phyloP scores from a whole-genome alignment of 2,329 filamentous ascomycete genomes.

The Dactylellina haptotyla region DNA sequence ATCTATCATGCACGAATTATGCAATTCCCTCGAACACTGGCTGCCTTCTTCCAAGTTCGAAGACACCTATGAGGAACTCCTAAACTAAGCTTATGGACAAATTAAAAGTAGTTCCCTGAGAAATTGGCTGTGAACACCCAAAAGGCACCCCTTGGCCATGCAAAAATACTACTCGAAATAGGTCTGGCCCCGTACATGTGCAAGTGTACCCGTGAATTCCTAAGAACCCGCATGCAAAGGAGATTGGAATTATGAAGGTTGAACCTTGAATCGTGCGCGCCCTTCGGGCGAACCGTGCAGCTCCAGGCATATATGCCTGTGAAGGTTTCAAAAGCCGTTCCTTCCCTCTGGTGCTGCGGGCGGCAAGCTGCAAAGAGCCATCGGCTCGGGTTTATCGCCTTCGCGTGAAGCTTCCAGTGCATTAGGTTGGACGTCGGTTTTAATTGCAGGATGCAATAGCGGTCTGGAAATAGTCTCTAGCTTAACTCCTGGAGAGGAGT shows the following conservation, averaged over 20 bases:
- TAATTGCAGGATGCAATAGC: neutral
- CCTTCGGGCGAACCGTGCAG: slow-evolving; percentile 28
- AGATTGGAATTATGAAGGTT: slow-evolving; percentile 9
- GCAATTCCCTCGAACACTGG: slow-evolving; percentile 48
- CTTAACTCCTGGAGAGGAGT: no score
- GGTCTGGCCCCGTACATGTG: slow-evolving; percentile 29
- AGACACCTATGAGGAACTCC: neutral
- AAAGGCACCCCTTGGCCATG: no score
- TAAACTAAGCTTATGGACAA: no score
- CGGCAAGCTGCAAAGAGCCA: slow-evolving; percentile 16
- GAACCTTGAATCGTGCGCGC: slow-evolving; percentile 33
- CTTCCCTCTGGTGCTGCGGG: no score
- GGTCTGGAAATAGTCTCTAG: no score
- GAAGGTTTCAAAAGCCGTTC: neutral
- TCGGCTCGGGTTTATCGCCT: slow-evolving; percentile 17
- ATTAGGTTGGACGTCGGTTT: neutral
- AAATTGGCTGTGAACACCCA: no score
- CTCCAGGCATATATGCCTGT: neutral
- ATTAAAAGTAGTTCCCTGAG: no score
- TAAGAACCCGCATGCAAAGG: slow-evolving; percentile 16
- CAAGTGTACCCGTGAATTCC: slow-evolving; percentile 30
- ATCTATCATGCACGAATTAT: slow-evolving; percentile 44
- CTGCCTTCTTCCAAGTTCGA: no score
- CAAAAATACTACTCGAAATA: slow-evolving; percentile 32
- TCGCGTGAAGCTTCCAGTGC: slow-evolving; percentile 10